phyloP scores from a whole-genome alignment of 2,329 filamentous ascomycete species.

The Pestalotiopsis sp. region DNA sequence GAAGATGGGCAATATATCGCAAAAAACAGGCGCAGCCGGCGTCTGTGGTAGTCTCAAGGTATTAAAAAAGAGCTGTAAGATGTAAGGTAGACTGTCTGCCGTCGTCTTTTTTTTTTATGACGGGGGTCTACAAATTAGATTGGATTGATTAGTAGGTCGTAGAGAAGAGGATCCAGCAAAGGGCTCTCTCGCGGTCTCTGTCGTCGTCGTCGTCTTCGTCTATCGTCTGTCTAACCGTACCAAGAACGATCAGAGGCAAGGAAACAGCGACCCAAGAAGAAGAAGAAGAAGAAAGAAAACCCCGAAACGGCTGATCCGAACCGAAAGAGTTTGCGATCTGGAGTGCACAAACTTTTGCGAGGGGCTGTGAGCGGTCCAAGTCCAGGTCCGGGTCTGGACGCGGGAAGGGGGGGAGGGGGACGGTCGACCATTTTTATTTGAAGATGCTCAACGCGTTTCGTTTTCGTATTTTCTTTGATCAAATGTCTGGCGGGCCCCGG shows the following conservation, averaged over 20 bases:
- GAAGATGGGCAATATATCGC: no score
- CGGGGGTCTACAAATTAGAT: not conserved
- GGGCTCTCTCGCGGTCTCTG: not conserved
- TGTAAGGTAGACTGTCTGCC: not conserved
- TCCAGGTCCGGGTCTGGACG: not conserved
- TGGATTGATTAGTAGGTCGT: no score
- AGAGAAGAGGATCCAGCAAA: slow-evolving; percentile 3
- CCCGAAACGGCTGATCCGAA: no score
- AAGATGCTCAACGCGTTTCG: slow-evolving; percentile 2
- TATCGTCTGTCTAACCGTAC: not conserved
- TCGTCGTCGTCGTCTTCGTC: not conserved
- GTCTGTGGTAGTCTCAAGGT: not conserved
- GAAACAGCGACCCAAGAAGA: no score
- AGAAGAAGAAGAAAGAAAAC: no score
- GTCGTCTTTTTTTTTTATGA: not conserved
- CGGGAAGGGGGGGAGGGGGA: not conserved
- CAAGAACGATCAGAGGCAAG: not conserved
- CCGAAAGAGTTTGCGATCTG: no score
- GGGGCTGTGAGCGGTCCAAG: not conserved
- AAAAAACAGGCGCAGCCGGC: no score
- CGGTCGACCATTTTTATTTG: slow-evolving; percentile 2
- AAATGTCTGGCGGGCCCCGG: not conserved
- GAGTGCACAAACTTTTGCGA: not conserved
- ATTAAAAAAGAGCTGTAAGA: not conserved
- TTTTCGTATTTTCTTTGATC: not conserved